These are phyloP conservation scores for Aspergillus sp. DNA, from an alignment of 2,329 filamentous ascomycete species.

Conservation along the genomic window DNA sequence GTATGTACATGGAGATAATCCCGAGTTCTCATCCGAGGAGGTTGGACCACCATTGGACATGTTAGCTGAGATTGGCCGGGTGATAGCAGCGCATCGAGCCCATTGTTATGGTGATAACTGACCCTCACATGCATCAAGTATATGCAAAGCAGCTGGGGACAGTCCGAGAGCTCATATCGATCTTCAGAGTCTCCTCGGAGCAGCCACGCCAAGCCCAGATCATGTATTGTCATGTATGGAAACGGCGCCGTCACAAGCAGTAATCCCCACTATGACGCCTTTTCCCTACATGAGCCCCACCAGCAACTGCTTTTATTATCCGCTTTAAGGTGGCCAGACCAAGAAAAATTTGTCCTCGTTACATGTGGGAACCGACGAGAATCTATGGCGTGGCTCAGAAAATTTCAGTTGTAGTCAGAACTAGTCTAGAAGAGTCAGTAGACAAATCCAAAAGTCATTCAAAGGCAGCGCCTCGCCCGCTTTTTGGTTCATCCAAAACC, in stretches of 20 bases:
- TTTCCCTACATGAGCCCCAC: conserved; percentile 16
- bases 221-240: conserved; percentile 15
- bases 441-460: conserved; percentile 16
- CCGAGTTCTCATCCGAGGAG: background rate
- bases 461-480: conserved; percentile 22
- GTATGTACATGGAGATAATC: background rate
- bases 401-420: conserved; percentile 15
- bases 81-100: background rate
- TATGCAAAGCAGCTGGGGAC: too few relatives aligned
- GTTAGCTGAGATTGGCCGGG: too few relatives aligned
- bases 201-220: background rate
- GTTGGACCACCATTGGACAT: background rate
- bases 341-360: conserved; percentile 23
- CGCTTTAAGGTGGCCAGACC: conserved; percentile 26
- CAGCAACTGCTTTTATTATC: conserved; percentile 9
- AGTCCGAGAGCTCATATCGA: background rate
- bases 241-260: conserved; percentile 23
- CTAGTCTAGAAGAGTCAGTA: conserved; percentile 18
- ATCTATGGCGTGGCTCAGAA: conserved; percentile 17
- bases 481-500: conserved; percentile 10
- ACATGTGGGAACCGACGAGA: conserved; percentile 28
- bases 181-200: conserved; percentile 4
- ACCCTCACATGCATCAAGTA: too few relatives aligned
- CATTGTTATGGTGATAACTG: background rate
- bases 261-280: conserved; percentile 31